phyloP scores from a whole-genome alignment of 208 protist species.

The Leishmania major region DNA sequence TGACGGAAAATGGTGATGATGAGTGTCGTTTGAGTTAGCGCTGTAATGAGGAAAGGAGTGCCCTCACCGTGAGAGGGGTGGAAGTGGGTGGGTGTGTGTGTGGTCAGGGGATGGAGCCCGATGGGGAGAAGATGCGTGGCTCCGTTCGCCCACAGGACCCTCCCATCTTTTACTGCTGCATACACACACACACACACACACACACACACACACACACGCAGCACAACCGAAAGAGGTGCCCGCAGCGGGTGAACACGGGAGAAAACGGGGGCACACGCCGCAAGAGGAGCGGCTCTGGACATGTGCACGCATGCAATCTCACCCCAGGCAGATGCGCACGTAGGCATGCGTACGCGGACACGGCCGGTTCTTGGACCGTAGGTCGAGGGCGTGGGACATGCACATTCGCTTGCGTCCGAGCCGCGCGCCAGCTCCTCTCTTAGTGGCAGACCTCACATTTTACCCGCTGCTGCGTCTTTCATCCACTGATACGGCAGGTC shows the following conservation, averaged over 20 bases:
- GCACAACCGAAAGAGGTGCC: not conserved
- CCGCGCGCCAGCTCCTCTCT: not conserved
- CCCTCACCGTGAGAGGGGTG: not conserved
- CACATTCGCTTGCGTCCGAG: not conserved
- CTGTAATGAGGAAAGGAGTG: not conserved
- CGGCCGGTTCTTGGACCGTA: not conserved
- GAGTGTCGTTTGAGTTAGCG: not conserved
- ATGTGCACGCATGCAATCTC: not conserved
- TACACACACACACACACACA: not conserved
- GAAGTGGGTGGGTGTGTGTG: too few relatives aligned
- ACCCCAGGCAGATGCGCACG: not conserved
- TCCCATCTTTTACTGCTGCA: not conserved
- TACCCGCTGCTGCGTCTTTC: conserved; percentile 54
- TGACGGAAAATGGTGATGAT: not conserved
- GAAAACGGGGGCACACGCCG: not conserved
- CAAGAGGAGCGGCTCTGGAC: not conserved
- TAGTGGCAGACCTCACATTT: conserved; percentile 9
- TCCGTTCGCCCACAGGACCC: not conserved
- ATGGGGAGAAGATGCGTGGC: not conserved
- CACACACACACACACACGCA: not conserved
- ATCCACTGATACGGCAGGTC: conserved; percentile 87
- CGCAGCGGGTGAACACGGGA: not conserved
- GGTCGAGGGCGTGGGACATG: too few relatives aligned
- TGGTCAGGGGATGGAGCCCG: not conserved
- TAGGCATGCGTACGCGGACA: not conserved